A percentile compares a stretch with the other conserved stretches of the same genome.
phyloP scores from a whole-genome alignment of 2,329 filamentous ascomycete species.

The Didymella sp. region DNA sequence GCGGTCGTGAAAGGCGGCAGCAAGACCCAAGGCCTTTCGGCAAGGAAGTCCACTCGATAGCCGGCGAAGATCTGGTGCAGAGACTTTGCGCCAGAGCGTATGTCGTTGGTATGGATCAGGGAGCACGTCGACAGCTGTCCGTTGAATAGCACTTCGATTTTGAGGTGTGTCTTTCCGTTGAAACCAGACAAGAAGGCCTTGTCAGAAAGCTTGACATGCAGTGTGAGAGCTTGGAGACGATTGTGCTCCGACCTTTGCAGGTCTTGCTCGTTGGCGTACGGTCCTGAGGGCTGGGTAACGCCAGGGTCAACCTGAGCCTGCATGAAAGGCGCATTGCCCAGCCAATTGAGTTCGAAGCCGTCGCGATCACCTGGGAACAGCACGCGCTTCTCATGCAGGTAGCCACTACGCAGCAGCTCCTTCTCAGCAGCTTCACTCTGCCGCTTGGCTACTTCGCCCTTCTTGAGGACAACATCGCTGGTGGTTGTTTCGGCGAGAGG shows the following conservation, averaged over 20 bases:
- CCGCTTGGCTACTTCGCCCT: slow-evolving; percentile 29
- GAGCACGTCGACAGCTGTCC: slow-evolving; percentile 51
- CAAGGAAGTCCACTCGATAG: slow-evolving; percentile 46
- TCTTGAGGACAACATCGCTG: slow-evolving; percentile 29
- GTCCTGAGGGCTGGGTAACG: background rate
- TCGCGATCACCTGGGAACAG: slow-evolving; percentile 34
- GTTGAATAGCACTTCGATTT: slow-evolving; percentile 59
- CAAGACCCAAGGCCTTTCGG: slow-evolving; percentile 57
- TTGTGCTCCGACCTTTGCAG: background rate
- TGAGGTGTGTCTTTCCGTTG: slow-evolving; percentile 46
- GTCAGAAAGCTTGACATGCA: slow-evolving; percentile 43
- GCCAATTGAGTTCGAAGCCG: slow-evolving; percentile 37
- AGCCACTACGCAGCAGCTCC: slow-evolving; percentile 25
- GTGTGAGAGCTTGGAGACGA: slow-evolving; percentile 34
- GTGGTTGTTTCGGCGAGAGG: slow-evolving; percentile 41
- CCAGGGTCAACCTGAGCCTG: slow-evolving; percentile 33
- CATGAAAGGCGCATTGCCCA: slow-evolving; percentile 42
- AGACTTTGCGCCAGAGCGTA: slow-evolving; percentile 24
- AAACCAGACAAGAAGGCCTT: slow-evolving; percentile 40
- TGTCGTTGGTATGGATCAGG: slow-evolving; percentile 35
- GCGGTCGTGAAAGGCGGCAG: slow-evolving; percentile 34
- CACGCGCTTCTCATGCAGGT: slow-evolving; percentile 36
- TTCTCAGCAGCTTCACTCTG: slow-evolving; percentile 32
- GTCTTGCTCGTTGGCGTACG: background rate
- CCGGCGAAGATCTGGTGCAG: slow-evolving; percentile 49